Evolutionary conservation across 805 yeast species (phyloP), one percentile per base, ranked within the genome.

Genomic region (Zygoascus flipseniorum): DNA sequence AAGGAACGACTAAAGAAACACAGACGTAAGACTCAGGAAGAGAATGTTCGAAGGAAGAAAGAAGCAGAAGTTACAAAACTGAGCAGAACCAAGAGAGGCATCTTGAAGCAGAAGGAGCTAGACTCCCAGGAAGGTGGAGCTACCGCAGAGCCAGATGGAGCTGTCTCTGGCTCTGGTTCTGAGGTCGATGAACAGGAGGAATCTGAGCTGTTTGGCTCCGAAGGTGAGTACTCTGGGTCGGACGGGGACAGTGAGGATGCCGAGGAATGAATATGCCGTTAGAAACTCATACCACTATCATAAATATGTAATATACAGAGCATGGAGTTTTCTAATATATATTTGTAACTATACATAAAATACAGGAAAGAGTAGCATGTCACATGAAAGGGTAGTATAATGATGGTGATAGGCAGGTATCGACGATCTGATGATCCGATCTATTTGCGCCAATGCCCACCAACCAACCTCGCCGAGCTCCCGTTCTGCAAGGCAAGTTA

Each of bases 11-110:
- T 85, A 61, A 86, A 83, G 69, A 85, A 78, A 31, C 76, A 80
- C 62, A 80, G 97, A 71, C 80, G 85, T 66, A 80, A 81, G 59
- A 82, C 79, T 63, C 97, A 90, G 70, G 82, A 81, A 60, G 90
- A 77, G 46, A 87, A 89, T 64, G 85, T 90, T 51, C 77, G 81
- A 20, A 80, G 78, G 52, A 90, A 72, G 76, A 79, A 80, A 58
- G 89, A 82, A 49, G 83, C 76, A 63, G 85, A 85, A 65, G 82
- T 79, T 43, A 86, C 82, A 9, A 86, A 85, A 73, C 83, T 83
- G 61, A 81, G 81, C 53, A 80, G 95, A 77, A 80, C 69, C 71
- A 76, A 71, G 79, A 76, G 61, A 71, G 83, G 73, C 65, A 78
- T 67, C 49, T 67, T 63, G 50, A 69, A 69, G 53, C 67, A 69